Conservation (phyloP, 2,329 filamentous ascomycete genomes). For the Leptosphaerulina australis region DNA sequence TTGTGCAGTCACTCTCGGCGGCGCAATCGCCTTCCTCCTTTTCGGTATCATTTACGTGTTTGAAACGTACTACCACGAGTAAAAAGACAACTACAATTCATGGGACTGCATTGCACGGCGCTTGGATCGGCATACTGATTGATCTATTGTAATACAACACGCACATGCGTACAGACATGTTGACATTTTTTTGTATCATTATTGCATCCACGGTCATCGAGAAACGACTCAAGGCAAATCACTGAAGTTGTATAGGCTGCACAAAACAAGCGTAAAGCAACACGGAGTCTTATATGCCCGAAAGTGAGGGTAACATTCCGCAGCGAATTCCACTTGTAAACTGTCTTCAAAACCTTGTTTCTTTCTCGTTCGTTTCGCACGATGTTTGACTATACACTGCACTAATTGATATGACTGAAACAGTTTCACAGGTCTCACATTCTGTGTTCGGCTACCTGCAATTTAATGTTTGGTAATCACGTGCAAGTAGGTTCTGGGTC, state of each 20-base stretch:
- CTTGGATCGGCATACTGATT: constrained; percentile 19
- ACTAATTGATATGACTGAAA: background rate
- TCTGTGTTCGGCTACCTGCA: background rate
- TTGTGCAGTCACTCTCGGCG: constrained; percentile 81
- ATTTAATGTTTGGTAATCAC: constrained; percentile 1
- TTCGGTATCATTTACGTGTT: constrained; percentile 92
- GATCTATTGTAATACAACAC: constrained; percentile 28
- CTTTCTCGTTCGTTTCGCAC: background rate
- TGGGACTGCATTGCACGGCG: constrained; percentile 32
- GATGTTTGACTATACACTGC: background rate
- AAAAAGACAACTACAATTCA: constrained; percentile 22
- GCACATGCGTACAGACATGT: constrained; percentile 4
- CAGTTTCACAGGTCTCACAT: background rate
- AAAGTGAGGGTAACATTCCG: background rate
- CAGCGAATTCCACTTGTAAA: constrained; percentile 1
- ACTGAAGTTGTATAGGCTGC: constrained; percentile 8
- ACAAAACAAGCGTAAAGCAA: background rate
- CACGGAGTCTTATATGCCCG: background rate
- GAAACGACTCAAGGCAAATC: background rate
- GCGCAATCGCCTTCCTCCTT: constrained; percentile 84
- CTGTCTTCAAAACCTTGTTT: background rate
- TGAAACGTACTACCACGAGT: constrained; percentile 69
- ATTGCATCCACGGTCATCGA: constrained; percentile 5
- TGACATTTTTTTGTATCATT: constrained; percentile 10
- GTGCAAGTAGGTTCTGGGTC: background rate